These are phyloP conservation scores for Xylaria digitata DNA, from an alignment of 2,329 filamentous ascomycete species.

Conservation along the genomic window DNA sequence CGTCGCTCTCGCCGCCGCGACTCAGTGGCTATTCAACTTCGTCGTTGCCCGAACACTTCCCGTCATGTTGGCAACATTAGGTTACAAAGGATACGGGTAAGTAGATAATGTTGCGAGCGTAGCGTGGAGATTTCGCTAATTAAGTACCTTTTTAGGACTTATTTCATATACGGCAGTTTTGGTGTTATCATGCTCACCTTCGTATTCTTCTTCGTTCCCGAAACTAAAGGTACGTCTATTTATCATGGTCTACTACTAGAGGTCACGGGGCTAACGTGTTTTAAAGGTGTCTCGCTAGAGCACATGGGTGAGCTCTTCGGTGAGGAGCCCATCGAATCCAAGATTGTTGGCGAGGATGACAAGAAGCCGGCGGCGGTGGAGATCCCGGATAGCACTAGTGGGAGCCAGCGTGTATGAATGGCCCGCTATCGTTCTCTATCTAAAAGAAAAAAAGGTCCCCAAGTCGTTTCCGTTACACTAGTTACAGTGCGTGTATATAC, in stretches of 20 bases:
- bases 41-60: constrained; percentile 72
- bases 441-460: background rate
- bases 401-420: constrained; percentile 34
- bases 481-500: background rate
- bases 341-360: constrained; percentile 32
- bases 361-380: constrained; percentile 42
- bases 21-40: constrained; percentile 74
- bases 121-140: constrained; percentile 26
- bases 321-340: constrained; percentile 36
- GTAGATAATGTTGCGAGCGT: constrained; percentile 10
- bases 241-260: background rate
- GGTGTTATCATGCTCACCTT: constrained; percentile 71
- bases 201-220: constrained; percentile 67
- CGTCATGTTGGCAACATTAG: constrained; percentile 67
- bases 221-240: constrained; percentile 50
- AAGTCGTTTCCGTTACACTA: constrained; percentile 7
- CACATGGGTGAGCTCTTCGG: constrained; percentile 71
- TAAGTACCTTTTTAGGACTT: constrained; percentile 54
- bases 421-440: constrained; percentile 7
- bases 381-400: constrained; percentile 32
- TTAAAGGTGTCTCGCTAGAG: constrained; percentile 67
- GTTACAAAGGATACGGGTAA: constrained; percentile 54
- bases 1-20: constrained; percentile 69
- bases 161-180: constrained; percentile 72
- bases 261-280: constrained; percentile 48